Evolutionary conservation across 805 yeast genomes (phyloP).

Genomic region (Danielozyma ontarioensis): DNA sequence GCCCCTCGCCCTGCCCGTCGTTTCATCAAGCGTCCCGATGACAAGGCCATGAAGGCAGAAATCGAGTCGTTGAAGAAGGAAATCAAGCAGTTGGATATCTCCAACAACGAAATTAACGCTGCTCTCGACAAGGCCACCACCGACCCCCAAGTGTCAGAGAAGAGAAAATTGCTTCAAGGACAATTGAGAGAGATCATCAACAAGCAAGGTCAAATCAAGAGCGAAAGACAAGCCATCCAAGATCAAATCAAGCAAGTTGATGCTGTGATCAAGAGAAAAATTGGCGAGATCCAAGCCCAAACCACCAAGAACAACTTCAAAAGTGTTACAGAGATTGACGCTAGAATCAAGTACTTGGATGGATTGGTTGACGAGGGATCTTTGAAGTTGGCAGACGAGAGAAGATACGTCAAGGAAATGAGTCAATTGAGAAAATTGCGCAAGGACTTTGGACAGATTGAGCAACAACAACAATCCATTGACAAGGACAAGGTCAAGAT

Average conservation of each 20-base stretch:
- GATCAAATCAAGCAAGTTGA: constrained; percentile 74
- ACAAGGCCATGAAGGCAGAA: constrained; percentile 54
- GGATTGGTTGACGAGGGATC: constrained; percentile 70
- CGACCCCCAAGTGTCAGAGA: constrained; percentile 25
- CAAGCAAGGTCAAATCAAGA: constrained; percentile 45
- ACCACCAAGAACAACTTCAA: constrained; percentile 69
- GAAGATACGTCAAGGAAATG: constrained; percentile 79
- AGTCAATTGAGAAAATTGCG: constrained; percentile 73
- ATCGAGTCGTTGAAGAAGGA: constrained; percentile 52
- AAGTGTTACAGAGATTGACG: constrained; percentile 62
- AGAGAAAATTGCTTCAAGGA: constrained; percentile 28
- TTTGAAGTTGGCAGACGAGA: constrained; percentile 87
- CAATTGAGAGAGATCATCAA: constrained; percentile 38
- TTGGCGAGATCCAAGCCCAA: constrained; percentile 65
- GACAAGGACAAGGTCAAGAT: constrained; percentile 76
- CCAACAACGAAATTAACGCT: constrained; percentile 46
- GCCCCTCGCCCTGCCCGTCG: constrained; percentile 35
- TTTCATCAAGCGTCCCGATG: constrained; percentile 73
- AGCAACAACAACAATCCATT: constrained; percentile 69
- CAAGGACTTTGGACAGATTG: constrained; percentile 71
- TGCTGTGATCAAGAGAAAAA: constrained; percentile 64
- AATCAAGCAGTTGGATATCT: constrained; percentile 56
- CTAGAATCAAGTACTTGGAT: constrained; percentile 62
- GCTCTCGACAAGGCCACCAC: constrained; percentile 44
- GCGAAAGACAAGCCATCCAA: constrained; percentile 46